These are phyloP conservation scores for Chrysopogon serrulatus DNA, from an alignment of 176 grass and related monocot species.

Conservation along the genomic window DNA sequence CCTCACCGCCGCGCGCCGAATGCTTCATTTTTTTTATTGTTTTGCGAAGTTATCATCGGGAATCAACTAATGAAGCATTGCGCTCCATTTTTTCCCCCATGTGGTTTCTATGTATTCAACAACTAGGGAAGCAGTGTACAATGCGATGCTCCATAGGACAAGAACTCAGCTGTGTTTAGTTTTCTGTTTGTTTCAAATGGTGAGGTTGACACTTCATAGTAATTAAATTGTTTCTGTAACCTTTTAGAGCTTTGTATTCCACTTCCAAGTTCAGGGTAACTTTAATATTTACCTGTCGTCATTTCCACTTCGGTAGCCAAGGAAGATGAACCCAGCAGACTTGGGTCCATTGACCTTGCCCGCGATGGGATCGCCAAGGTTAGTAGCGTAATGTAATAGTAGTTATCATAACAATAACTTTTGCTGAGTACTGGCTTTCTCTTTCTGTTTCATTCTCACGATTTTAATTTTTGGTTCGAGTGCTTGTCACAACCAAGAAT, in stretches of 20 bases:
- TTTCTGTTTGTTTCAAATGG: neutral
- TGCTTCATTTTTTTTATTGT: neutral
- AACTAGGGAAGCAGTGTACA: neutral
- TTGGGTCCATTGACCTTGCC: neutral
- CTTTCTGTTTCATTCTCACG: too few species aligned
- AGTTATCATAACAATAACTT: neutral
- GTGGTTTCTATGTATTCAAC: neutral
- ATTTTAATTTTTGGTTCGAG: neutral
- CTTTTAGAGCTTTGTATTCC: neutral
- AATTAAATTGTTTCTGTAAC: neutral
- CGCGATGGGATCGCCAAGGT: neutral
- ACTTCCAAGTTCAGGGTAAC: neutral
- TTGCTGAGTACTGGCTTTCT: too few species aligned
- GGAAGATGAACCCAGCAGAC: neutral
- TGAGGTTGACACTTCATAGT: neutral
- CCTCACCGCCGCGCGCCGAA: neutral
- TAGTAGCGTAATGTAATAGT: too few species aligned
- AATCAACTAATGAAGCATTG: neutral
- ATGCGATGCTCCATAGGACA: conserved; percentile 3
- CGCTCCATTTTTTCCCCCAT: neutral
- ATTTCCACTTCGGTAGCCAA: neutral
- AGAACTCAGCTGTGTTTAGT: neutral
- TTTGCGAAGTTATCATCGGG: neutral
- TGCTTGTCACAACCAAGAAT: neutral
- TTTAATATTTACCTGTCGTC: neutral